phyloP scores from a whole-genome alignment of 2,329 filamentous ascomycete species.

The Chrysosphaeria jannelii region DNA sequence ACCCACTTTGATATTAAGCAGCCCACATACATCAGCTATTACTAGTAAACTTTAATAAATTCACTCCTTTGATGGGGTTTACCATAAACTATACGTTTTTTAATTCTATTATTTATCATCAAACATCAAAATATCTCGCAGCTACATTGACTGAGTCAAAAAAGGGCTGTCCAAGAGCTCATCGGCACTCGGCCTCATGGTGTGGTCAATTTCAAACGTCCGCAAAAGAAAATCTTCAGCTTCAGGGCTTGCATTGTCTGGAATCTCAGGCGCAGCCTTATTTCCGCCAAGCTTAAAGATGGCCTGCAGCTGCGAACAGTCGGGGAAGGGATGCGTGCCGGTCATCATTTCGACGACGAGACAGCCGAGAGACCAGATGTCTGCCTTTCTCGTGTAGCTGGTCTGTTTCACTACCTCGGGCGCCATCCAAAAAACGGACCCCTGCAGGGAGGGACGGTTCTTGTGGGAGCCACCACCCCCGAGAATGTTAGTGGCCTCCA shows the following conservation, averaged over 20 bases:
- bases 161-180: slow-evolving; percentile 68
- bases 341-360: slow-evolving; percentile 99
- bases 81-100: slow-evolving; percentile 14
- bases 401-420: slow-evolving; percentile 96
- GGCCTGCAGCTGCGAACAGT: slow-evolving; percentile 86
- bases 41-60: too few relatives aligned
- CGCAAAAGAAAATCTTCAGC: slow-evolving; percentile 56
- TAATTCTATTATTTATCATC: slow-evolving; percentile 8
- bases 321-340: slow-evolving; percentile 80
- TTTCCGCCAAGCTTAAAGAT: slow-evolving; percentile 94
- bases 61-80: too few relatives aligned
- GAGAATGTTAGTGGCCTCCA: slow-evolving; percentile 70
- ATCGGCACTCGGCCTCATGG: slow-evolving; percentile 70
- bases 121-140: too few relatives aligned
- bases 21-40: too few relatives aligned
- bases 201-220: slow-evolving; percentile 90
- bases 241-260: slow-evolving; percentile 59
- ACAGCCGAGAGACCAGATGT: slow-evolving; percentile 95
- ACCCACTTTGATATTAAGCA: too few relatives aligned
- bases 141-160: slow-evolving; percentile 40
- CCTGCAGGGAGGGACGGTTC: slow-evolving; percentile 58
- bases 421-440: slow-evolving; percentile 98
- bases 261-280: slow-evolving; percentile 64
- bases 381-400: slow-evolving; percentile 89
- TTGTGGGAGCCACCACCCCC: slow-evolving; percentile 22